phyloP scores from a whole-genome alignment of 768 basidiomycete genomes.

The Basidioascus undulatus region DNA sequence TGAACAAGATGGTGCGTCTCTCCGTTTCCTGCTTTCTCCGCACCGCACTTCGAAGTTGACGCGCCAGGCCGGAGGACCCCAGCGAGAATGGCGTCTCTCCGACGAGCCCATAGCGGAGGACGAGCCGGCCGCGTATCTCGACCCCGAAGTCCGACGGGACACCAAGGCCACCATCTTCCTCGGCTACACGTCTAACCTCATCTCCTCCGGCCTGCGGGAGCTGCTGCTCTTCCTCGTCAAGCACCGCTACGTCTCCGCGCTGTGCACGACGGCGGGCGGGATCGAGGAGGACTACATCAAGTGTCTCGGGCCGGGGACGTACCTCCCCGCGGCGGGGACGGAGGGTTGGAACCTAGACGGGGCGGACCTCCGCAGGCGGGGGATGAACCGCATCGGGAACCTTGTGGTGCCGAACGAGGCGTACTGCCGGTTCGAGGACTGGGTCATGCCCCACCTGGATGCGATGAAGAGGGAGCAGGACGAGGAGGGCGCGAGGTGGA shows the following conservation, averaged over 20 bases:
- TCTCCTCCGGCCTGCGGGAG: constrained; percentile 89
- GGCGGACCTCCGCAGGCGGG: constrained; percentile 54
- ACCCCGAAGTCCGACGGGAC: constrained; percentile 35
- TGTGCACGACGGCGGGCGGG: constrained; percentile 94
- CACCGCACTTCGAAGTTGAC: not conserved
- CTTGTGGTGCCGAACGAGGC: constrained; percentile 92
- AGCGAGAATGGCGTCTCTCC: constrained; percentile 75
- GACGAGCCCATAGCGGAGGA: constrained; percentile 51
- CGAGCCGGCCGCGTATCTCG: constrained; percentile 35
- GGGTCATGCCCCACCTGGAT: constrained; percentile 87
- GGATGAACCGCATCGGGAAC: constrained; percentile 96
- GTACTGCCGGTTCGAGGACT: constrained; percentile 98
- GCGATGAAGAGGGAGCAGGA: constrained; percentile 73
- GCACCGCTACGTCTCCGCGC: constrained; percentile 60
- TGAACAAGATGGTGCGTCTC: constrained; percentile 64
- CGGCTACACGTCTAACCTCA: constrained; percentile 94
- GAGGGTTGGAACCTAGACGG: constrained; percentile 87
- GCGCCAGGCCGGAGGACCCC: not conserved
- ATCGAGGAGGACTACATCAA: constrained; percentile 99
- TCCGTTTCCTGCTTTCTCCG: not conserved
- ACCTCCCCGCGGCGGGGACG: constrained; percentile 42
- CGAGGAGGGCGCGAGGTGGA: constrained; percentile 44
- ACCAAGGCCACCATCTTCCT: constrained; percentile 76
- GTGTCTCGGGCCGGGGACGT: constrained; percentile 90
- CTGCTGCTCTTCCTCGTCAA: constrained; percentile 78